Percentiles rank a stretch among this genome's conserved stretches.
Conservation (phyloP, 2,329 filamentous ascomycete genomes). For the Sporothrix protearum region DNA sequence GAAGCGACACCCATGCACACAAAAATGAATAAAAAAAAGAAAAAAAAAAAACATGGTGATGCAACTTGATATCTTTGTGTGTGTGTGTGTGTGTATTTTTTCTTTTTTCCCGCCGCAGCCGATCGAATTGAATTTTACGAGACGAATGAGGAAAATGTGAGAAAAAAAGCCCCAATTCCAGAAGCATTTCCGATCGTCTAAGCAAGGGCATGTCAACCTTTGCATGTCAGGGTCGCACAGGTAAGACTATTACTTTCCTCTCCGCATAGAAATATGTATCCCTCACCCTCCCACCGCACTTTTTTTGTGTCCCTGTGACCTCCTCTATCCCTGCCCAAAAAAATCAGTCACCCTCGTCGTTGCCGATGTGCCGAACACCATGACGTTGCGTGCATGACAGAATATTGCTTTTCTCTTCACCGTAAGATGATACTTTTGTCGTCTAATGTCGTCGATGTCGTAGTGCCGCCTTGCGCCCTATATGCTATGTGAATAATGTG, state of each 20-base stretch:
- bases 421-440: background rate
- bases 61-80: background rate
- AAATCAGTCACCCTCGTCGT: background rate
- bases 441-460: background rate
- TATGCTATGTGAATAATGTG: too few species aligned
- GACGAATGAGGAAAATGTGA: background rate
- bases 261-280: too few species aligned
- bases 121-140: background rate
- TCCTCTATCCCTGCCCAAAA: background rate
- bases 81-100: too few species aligned
- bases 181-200: background rate
- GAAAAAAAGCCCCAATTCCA: background rate
- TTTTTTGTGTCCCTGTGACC: slow-evolving; percentile 8
- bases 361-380: background rate
- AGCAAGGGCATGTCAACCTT: background rate
- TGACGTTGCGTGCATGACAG: background rate
- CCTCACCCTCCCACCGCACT: too few species aligned
- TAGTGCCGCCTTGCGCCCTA: background rate
- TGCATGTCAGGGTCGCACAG: background rate
- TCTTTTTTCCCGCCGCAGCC: slow-evolving; percentile 21
- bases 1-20: background rate
- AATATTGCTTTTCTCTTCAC: background rate
- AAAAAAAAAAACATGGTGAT: background rate
- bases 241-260: background rate
- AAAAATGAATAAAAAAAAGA: too few species aligned